These are phyloP conservation scores for Lodderomyces elongisporus DNA, from an alignment of 1,139 yeast genomes.

Conservation along the genomic window DNA sequence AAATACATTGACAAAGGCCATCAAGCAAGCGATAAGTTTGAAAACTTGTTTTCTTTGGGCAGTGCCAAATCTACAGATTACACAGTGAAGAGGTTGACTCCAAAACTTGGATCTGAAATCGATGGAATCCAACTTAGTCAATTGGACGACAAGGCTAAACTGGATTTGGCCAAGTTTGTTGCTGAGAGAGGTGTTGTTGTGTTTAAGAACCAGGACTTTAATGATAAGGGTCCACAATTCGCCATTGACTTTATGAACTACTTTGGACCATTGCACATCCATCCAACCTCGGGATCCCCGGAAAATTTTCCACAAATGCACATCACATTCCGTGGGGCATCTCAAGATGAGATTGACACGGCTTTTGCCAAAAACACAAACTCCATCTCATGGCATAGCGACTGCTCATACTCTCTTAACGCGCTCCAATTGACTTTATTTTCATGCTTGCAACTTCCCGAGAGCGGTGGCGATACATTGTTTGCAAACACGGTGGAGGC, in stretches of 20 bases:
- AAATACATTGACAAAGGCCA: slow-evolving; percentile 21
- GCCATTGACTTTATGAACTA: slow-evolving; percentile 27
- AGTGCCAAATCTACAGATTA: slow-evolving; percentile 2
- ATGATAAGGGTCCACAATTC: slow-evolving; percentile 28
- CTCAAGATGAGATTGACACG: slow-evolving; percentile 21
- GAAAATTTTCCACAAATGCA: slow-evolving; percentile 33
- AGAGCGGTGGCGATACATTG: slow-evolving; percentile 36
- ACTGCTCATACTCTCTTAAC: slow-evolving; percentile 35
- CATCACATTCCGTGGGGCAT: slow-evolving; percentile 28
- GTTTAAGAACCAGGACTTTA: slow-evolving; percentile 36
- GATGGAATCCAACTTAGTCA: slow-evolving; percentile 24
- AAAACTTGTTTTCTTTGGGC: slow-evolving; percentile 15
- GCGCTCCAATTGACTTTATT: slow-evolving; percentile 37
- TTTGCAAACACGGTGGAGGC: slow-evolving; percentile 34
- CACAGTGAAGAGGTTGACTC: slow-evolving; percentile 17
- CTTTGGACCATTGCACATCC: slow-evolving; percentile 37
- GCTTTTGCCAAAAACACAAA: slow-evolving; percentile 21
- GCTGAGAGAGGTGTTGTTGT: slow-evolving; percentile 40
- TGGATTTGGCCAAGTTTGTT: slow-evolving; percentile 35
- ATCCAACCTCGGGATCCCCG: slow-evolving; percentile 40
- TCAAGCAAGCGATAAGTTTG: slow-evolving; percentile 15
- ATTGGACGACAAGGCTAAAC: slow-evolving; percentile 25
- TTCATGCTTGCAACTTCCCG: slow-evolving; percentile 36
- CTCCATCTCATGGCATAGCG: slow-evolving; percentile 39
- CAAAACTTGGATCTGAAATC: slow-evolving; percentile 24